Conservation (phyloP, 257 asterid species). For the Schizonepeta tenuifolia region DNA sequence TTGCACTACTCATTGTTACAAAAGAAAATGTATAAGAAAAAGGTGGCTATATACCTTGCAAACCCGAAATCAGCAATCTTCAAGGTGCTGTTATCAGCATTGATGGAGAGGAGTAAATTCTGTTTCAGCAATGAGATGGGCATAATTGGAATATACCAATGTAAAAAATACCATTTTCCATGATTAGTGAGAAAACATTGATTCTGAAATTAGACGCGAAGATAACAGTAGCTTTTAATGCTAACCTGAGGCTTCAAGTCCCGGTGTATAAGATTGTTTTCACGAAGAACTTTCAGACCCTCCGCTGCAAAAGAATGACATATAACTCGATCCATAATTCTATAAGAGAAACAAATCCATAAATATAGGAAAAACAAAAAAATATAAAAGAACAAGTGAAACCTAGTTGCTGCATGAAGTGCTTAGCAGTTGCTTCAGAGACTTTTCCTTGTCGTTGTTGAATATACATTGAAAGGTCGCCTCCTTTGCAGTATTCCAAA, state of each 20-base stretch:
- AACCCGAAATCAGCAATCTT: slow-evolving; percentile 74
- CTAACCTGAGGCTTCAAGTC: slow-evolving; percentile 96
- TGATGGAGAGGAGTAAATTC: slow-evolving; percentile 59
- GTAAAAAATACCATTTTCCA: slow-evolving; percentile 22
- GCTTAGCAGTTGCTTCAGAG: slow-evolving; percentile 84
- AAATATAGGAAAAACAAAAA: background rate
- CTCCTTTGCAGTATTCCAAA: slow-evolving; percentile 94
- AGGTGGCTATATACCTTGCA: slow-evolving; percentile 67
- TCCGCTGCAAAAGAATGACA: slow-evolving; percentile 57
- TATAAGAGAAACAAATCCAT: slow-evolving; percentile 16
- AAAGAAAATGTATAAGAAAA: slow-evolving; percentile 16
- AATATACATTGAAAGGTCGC: slow-evolving; percentile 81
- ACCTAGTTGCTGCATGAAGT: slow-evolving; percentile 96
- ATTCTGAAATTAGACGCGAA: background rate
- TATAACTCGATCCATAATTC: slow-evolving; percentile 14
- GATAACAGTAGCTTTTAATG: slow-evolving; percentile 12
- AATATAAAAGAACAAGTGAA: slow-evolving; percentile 21
- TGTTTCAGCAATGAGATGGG: slow-evolving; percentile 40
- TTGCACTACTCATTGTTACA: slow-evolving; percentile 6
- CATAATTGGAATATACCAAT: slow-evolving; percentile 28
- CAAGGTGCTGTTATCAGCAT: slow-evolving; percentile 46
- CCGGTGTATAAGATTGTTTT: slow-evolving; percentile 84
- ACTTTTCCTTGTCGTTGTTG: slow-evolving; percentile 75
- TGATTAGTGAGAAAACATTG: background rate
- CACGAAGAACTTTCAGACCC: slow-evolving; percentile 88